phyloP scores from a whole-genome alignment of 768 basidiomycete genomes.

The Agaricus subrufescens region DNA sequence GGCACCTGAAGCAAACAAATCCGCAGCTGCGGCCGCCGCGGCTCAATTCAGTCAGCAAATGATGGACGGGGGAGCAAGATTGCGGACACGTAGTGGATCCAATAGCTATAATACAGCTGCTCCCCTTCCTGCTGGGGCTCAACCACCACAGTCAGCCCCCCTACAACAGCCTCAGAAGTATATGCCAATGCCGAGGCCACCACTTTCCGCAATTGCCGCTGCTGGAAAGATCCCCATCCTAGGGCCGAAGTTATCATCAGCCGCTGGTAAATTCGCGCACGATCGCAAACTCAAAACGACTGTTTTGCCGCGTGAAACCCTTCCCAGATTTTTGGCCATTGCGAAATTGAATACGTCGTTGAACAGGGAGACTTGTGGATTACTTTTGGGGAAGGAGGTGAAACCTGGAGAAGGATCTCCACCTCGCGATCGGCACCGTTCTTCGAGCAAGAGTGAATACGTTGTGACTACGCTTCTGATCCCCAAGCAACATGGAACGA shows the following conservation, averaged over 20 bases:
- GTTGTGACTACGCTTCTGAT: constrained; percentile 80
- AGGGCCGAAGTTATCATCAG: constrained; percentile 5
- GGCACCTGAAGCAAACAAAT: constrained; percentile 5
- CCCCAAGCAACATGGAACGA: constrained; percentile 84
- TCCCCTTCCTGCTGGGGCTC: neutral
- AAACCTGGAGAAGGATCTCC: neutral
- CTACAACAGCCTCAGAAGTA: neutral
- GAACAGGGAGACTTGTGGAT: constrained; percentile 84
- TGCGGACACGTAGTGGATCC: neutral
- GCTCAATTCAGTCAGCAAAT: constrained; percentile 19
- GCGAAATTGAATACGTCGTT: constrained; percentile 73
- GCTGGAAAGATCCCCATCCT: neutral
- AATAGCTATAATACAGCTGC: neutral
- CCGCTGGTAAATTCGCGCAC: constrained; percentile 5
- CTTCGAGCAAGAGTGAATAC: constrained; percentile 45
- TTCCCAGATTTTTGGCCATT: constrained; percentile 73
- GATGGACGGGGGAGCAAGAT: neutral
- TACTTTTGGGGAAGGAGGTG: constrained; percentile 63
- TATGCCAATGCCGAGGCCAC: constrained; percentile 11
- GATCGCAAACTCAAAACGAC: constrained; percentile 47
- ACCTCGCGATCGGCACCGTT: too few relatives aligned
- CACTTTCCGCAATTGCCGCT: neutral
- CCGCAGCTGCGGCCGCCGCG: constrained; percentile 25
- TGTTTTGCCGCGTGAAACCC: constrained; percentile 63
- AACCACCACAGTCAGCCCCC: neutral